Evolutionary conservation across 2,329 filamentous ascomycete species (phyloP), one percentile per base, ranked within the genome.

Genomic region (Diaporthe sp.): DNA sequence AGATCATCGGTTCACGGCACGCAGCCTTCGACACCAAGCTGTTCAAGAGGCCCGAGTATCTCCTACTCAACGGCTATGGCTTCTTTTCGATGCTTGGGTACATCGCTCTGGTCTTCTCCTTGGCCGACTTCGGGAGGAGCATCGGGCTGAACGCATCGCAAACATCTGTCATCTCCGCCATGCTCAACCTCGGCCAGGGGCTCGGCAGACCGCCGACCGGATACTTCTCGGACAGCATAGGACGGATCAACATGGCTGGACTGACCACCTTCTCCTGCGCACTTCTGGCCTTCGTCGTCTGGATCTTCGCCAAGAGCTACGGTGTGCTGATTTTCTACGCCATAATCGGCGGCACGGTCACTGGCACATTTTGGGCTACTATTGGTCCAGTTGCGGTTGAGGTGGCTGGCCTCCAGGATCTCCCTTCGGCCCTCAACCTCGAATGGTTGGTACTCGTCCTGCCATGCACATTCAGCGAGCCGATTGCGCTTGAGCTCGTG

Each of bases 71-170:
- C 51, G 87, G 84, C 2, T 97, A 92, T 86, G 92, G 92, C 15
- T 91, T 92, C 82, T 92, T 96, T 77, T 92, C 89, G 76, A 91
- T 96, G 84, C 84, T 96, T 17, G 93, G 89, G 8, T 96, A 96
- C 79, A 88, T 94, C 34, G 92, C 94, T 6, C 87, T 95, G 22
- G 88, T 95, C 57, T 96, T 95, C 83, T 93, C 91, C 13, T 85
- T 96, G 61, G 92, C 94, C 19, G 94, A 93, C 81, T 96, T 95
- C 80, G 92, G 92, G 46, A 88, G 89, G 74, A 88, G 88, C 6
- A 89, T 95, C 58, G 94, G 94, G 1, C 88, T 95, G 34, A 87
- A 88, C 1, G 86, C 93, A 2, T 87, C 89, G 8, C 91, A 96
- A 80, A 94, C 92, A 13, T 92, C 92, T 0, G 86, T 95, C 25